Evolutionary conservation across 108 stramenopile species (phyloP).

Genomic region (Fragilariopsis cylindrus): DNA sequence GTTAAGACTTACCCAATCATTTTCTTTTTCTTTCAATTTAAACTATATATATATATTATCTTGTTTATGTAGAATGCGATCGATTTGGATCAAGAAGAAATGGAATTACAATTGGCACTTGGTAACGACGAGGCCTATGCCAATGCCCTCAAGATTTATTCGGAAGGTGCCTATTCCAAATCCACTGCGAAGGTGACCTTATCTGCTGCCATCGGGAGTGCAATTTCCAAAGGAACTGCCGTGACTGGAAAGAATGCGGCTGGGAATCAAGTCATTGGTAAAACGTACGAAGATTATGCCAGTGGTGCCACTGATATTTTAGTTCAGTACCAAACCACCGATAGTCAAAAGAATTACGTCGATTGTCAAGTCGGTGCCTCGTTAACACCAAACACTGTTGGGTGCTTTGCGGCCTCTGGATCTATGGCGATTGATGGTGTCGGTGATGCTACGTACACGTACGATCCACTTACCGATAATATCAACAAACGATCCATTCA

Average conservation of each 20-base stretch:
- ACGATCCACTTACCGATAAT: conserved; percentile 45
- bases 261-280: conserved; percentile 42
- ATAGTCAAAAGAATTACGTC: conserved; percentile 45
- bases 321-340: conserved; percentile 53
- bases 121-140: conserved; percentile 32
- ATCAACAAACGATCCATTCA: conserved; percentile 51
- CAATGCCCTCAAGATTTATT: conserved; percentile 51
- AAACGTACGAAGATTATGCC: conserved; percentile 27
- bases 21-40: background rate
- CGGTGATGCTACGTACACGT: conserved; percentile 30
- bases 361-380: conserved; percentile 71
- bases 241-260: conserved; percentile 35
- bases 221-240: conserved; percentile 29
- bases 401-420: conserved; percentile 42
- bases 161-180: conserved; percentile 63
- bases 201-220: conserved; percentile 19
- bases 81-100: conserved; percentile 63
- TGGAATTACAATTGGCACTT: conserved; percentile 31
- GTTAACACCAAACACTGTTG: conserved; percentile 24
- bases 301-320: conserved; percentile 35
- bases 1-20: too few species aligned
- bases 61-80: conserved; percentile 32
- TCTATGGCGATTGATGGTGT: conserved; percentile 15
- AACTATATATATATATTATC: background rate
- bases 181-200: conserved; percentile 50